Evolutionary conservation across 2,329 filamentous ascomycete genomes (phyloP), one percentile per base, ranked within the genome.

Genomic region (Colletotrichum cuscutae): DNA sequence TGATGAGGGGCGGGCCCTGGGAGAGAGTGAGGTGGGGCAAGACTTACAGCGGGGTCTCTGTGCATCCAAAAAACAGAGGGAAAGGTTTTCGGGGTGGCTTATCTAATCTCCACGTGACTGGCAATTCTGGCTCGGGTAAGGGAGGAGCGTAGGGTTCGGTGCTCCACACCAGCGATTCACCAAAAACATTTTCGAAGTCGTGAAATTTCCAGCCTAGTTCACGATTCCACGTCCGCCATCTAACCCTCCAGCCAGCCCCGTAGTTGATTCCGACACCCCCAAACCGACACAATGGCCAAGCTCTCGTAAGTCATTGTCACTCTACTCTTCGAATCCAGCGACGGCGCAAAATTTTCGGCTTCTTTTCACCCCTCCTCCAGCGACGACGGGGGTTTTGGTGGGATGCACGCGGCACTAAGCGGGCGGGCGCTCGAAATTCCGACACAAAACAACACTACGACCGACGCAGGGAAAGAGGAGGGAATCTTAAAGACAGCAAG

Each of bases 231-330:
- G 71, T 74, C 74, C 72, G 62, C 73, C 66, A 76, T 71, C 68
- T 64, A 71, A 68, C 63, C 66, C 52, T 64, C 71, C 62, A 74
- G 70, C 71, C 72, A 71, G 61, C 49, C 72, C 74, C 66, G 69
- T 74, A 74, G 72, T 74, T 74, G 60, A 73, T 65, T 53, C 66
- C 66, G 73, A 75, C 74, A 75, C 69, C 75, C 71, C 81, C 80
- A 84, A 83, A 83, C 85, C 84, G 83, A 85, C 83, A 86, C 84
- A 89, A 91, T 91, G 89, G 89, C 89, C 84, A 91, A 91, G 85
- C 81, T 87, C 78, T 90, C 88, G 89, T 91, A 87, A 86, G 89
- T 90, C 61, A 69, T 65, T 57, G 71, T n/a, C 35, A 49, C 8
- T 71, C 19, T 57, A 65, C 11, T 9, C n/a, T 22, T 30, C 66